A percentile compares a stretch with the other conserved stretches of the same genome.
phyloP scores from a whole-genome alignment of 2,329 filamentous ascomycete species.

The Aspergillus neoniger region DNA sequence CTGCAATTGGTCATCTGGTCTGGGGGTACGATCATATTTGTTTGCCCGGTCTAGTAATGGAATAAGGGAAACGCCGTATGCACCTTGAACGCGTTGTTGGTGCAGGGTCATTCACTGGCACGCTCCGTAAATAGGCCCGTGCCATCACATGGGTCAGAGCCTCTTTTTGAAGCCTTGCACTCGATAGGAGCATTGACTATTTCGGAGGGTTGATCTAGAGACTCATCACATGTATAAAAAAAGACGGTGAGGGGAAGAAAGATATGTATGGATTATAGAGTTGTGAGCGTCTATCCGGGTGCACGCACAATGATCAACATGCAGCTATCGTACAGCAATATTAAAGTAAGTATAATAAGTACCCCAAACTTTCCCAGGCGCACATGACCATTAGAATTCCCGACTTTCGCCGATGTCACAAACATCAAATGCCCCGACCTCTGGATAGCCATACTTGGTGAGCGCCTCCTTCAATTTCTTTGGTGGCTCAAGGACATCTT shows the following conservation, averaged over 20 bases:
- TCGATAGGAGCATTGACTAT: background rate
- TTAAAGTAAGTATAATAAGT: background rate
- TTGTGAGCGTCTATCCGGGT: background rate
- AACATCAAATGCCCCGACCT: constrained; percentile 75
- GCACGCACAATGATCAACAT: constrained; percentile 4
- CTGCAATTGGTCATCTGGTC: background rate
- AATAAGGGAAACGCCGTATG: background rate
- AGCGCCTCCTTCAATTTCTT: constrained; percentile 70
- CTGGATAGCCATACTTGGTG: constrained; percentile 64
- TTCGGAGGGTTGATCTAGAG: background rate
- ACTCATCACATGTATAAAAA: constrained; percentile 10
- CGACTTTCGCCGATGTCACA: constrained; percentile 83
- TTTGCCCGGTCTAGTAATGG: background rate
- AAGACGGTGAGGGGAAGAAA: constrained; percentile 8
- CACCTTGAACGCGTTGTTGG: background rate
- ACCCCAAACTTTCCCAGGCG: background rate
- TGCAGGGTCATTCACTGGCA: background rate
- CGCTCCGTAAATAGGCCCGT: background rate
- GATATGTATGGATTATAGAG: background rate
- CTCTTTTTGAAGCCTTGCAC: background rate
- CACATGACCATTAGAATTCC: constrained; percentile 59
- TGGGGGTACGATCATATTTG: background rate
- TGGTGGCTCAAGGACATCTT: constrained; percentile 84
- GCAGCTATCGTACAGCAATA: background rate
- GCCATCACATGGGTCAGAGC: background rate